These are phyloP conservation scores for Plectosphaerella cucumerina DNA, from an alignment of 2,329 filamentous ascomycete genomes.

Conservation along the genomic window DNA sequence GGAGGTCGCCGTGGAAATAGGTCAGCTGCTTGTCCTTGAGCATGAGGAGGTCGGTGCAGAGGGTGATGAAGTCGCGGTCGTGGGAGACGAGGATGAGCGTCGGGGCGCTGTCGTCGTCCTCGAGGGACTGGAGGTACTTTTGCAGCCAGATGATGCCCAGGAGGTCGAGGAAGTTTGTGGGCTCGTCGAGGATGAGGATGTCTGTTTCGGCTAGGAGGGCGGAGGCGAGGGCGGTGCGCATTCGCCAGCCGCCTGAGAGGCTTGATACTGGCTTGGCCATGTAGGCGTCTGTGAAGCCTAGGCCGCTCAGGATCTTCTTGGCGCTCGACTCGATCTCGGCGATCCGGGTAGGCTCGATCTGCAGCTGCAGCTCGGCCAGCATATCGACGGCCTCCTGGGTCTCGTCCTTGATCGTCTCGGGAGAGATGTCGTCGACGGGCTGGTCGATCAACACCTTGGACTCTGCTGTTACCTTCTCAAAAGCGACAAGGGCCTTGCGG, in stretches of 20 bases:
- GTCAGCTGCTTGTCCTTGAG: constrained; percentile 67
- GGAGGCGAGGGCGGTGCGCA: constrained; percentile 62
- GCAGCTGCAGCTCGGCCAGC: constrained; percentile 63
- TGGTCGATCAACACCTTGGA: constrained; percentile 49
- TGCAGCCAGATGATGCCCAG: constrained; percentile 84
- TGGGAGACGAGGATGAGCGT: constrained; percentile 80
- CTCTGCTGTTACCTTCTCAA: constrained; percentile 63
- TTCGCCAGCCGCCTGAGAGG: constrained; percentile 75
- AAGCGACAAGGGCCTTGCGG: constrained; percentile 66
- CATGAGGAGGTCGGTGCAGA: constrained; percentile 73
- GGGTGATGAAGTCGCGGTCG: constrained; percentile 75
- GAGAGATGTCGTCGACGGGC: constrained; percentile 50
- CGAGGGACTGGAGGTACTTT: constrained; percentile 58
- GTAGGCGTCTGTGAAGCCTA: constrained; percentile 64
- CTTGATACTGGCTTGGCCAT: constrained; percentile 57
- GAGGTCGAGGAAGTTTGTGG: constrained; percentile 82
- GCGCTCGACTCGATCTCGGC: constrained; percentile 63
- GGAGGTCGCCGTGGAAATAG: constrained; percentile 72
- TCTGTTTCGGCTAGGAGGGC: constrained; percentile 70
- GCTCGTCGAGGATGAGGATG: constrained; percentile 79
- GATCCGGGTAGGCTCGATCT: constrained; percentile 62
- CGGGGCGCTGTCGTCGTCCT: constrained; percentile 46
- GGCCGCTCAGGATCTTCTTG: constrained; percentile 60
- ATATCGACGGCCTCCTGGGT: constrained; percentile 67
- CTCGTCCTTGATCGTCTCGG: constrained; percentile 56